These are phyloP conservation scores for Cucurbita pepo DNA, from an alignment of 306 rosid genomes.

Conservation along the genomic window DNA sequence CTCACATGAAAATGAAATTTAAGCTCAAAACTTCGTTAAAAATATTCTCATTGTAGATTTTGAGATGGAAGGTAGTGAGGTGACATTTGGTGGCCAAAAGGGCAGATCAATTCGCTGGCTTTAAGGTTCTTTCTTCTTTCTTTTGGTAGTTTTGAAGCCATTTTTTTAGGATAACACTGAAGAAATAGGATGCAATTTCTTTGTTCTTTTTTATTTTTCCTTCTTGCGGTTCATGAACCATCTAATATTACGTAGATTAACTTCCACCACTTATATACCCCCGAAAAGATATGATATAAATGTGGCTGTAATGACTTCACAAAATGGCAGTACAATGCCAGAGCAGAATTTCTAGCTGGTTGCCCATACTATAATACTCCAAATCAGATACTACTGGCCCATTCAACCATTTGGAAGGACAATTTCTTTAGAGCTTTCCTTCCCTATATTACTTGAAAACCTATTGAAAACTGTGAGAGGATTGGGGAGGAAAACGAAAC, in stretches of 20 bases:
- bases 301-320: no score
- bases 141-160: background rate
- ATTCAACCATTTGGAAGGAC: no score
- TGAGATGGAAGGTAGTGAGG: conserved; percentile 22
- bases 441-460: no score
- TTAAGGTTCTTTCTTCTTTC: background rate
- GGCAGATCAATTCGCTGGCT: background rate
- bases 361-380: no score
- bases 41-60: conserved; percentile 39
- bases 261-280: background rate
- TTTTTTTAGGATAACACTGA: background rate
- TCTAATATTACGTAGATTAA: background rate
- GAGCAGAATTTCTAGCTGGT: no score
- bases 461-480: no score
- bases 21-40: background rate
- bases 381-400: no score
- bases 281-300: no score
- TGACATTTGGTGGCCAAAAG: background rate
- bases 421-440: no score
- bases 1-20: no score
- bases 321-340: no score
- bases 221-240: background rate
- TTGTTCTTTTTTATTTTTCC: background rate
- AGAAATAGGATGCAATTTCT: background rate
- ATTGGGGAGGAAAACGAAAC: no score